Evolutionary conservation across 2,329 filamentous ascomycete genomes (phyloP), one percentile per base, ranked within the genome.

Genomic region (Rhinocladiella similis): DNA sequence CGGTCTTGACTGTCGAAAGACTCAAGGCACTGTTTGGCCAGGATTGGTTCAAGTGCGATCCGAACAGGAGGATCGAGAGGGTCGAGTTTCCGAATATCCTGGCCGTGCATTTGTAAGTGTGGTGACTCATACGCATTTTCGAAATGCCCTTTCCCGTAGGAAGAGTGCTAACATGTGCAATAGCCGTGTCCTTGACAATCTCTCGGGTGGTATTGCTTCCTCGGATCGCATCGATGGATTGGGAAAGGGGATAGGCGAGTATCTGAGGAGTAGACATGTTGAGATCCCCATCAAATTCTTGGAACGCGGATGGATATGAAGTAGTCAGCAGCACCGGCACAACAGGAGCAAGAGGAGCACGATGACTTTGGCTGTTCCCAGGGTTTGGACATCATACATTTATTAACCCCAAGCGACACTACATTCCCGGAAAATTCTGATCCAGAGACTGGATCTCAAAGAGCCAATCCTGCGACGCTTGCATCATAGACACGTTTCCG

Each of bases 1-100:
- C 64, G 5, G 69, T 77, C 1, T 64, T 81, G 60, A 77, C 70
- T 1, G 63, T 68, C 5, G 60, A 65, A 4, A 69, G 67, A 10
- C 59, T 80, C 47, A 67, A 67, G 16, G 14, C 7, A 14, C 13
- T 45, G 42, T 45, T 45, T 16, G 54, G 49, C 22, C 41, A 53
- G 13, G 54, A 57, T 20, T 53, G 48, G 52, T 51, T 36, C 25
- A 47, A 50, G 13, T 33, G 38, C 9, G 42, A 57, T 27, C 38
- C 55, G 4, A n/a, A 13, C 13, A 14, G 49, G 7, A 35, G 48
- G 4, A 48, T 59, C 12, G 56, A 59, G 29, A 19, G 56, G 1
- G 42, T 50, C 18, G 56, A 59, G 38, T 59, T 59, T 39, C 18
- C 18, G n/a, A 35, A 38, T 13, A 54, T 59, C 10, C 22, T 35